phyloP scores from a whole-genome alignment of 768 basidiomycete species.

The Hericium coralloides region DNA sequence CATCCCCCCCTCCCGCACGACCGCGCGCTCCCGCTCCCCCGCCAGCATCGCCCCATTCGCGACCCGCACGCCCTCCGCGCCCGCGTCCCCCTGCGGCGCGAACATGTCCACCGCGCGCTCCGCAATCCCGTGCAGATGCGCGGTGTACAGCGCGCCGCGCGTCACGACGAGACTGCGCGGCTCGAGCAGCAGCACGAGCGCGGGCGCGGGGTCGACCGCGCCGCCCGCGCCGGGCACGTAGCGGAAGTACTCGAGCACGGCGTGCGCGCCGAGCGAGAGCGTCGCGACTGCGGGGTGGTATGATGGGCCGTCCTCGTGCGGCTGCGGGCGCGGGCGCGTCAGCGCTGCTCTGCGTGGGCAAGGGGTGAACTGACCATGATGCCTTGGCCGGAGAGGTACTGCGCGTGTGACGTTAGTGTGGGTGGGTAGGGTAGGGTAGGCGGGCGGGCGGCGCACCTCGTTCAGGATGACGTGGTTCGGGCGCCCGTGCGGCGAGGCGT shows the following conservation, averaged over 20 bases:
- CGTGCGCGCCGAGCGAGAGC: slow-evolving; percentile 79
- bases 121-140: slow-evolving; percentile 78
- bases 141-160: slow-evolving; percentile 53
- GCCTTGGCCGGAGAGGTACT: slow-evolving; percentile 87
- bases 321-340: slow-evolving; percentile 35
- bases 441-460: slow-evolving; percentile 39
- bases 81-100: slow-evolving; percentile 6
- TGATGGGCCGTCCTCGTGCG: slow-evolving; percentile 87
- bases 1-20: slow-evolving; percentile 38
- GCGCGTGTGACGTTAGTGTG: slow-evolving; percentile 23
- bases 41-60: slow-evolving; percentile 52
- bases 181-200: slow-evolving; percentile 71
- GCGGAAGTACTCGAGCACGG: slow-evolving; percentile 75
- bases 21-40: slow-evolving; percentile 28
- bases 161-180: slow-evolving; percentile 82
- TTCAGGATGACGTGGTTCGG: slow-evolving; percentile 91
- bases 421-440: slow-evolving; percentile 1
- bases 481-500: slow-evolving; percentile 47
- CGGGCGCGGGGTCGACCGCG: slow-evolving; percentile 53
- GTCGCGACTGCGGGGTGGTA: slow-evolving; percentile 87
- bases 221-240: slow-evolving; percentile 40
- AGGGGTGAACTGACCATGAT: slow-evolving; percentile 60
- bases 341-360: slow-evolving; percentile 4
- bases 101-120: slow-evolving; percentile 41
- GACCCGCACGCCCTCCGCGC: neutral